Evolutionary conservation across 768 basidiomycete genomes (phyloP).

Genomic region (Candolleomyces efflorescens): DNA sequence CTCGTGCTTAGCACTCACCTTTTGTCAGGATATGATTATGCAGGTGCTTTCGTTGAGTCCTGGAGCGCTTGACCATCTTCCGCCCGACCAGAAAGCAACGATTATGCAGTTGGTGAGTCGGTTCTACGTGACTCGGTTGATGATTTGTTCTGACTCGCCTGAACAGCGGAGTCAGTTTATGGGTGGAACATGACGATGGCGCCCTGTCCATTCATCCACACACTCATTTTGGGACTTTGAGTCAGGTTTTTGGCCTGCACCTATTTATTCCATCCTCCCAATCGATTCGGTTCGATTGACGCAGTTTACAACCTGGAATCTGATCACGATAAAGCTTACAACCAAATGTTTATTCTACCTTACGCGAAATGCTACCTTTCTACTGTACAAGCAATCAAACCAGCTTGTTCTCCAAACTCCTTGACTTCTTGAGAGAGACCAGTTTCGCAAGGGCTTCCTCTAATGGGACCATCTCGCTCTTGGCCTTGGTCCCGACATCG

Average conservation of each 20-base stretch:
- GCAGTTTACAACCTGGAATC: no score
- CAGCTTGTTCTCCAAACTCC: conserved; percentile 41
- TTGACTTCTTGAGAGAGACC: conserved; percentile 58
- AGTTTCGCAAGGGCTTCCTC: conserved; percentile 70
- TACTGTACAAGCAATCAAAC: background rate
- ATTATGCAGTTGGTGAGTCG: conserved; percentile 72
- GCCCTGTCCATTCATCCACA: no score
- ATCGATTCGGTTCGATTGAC: no score
- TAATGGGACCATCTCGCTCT: conserved; percentile 69
- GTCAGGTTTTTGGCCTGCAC: no score
- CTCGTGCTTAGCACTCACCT: background rate
- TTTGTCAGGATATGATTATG: conserved; percentile 67
- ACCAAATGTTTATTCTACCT: no score
- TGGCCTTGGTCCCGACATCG: conserved; percentile 81
- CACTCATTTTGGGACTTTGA: no score
- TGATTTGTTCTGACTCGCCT: background rate
- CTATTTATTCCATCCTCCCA: no score
- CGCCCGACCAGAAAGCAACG: conserved; percentile 71
- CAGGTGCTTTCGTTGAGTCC: conserved; percentile 80
- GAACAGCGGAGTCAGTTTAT: conserved; percentile 38
- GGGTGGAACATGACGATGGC: no score
- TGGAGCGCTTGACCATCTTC: conserved; percentile 80
- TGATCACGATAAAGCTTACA: no score
- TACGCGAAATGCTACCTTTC: no score
- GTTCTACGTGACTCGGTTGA: background rate